Percentiles rank a stretch among this genome's conserved stretches.
Conservation (phyloP, 208 protist genomes). For the Trypanosomatidae sp. region DNA sequence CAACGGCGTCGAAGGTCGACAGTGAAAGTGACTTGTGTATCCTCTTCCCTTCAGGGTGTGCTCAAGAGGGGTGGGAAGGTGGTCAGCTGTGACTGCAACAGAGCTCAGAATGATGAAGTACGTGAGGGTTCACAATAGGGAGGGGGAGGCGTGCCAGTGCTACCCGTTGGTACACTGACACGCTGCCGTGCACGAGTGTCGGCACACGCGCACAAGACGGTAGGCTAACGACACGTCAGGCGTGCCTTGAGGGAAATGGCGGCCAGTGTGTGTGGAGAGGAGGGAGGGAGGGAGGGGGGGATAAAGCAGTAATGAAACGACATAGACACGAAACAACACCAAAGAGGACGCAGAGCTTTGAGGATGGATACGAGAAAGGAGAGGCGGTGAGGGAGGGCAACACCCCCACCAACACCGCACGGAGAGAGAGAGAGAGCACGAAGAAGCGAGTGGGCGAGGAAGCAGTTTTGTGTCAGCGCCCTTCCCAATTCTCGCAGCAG, state of each 20-base stretch:
- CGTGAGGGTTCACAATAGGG: neutral
- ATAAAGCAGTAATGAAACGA: neutral
- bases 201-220: neutral
- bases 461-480: neutral
- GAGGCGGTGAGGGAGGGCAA: neutral
- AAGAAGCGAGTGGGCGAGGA: neutral
- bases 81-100: neutral
- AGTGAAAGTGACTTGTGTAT: neutral
- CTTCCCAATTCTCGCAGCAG: neutral
- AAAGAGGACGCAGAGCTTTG: too few species aligned
- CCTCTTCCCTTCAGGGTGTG: neutral
- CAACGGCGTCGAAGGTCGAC: conserved; percentile 6
- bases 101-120: neutral
- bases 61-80: neutral
- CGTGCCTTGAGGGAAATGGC: neutral
- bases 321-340: neutral
- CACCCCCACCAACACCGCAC: neutral
- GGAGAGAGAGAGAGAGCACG: conserved; percentile 3
- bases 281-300: neutral
- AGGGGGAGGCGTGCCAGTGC: neutral
- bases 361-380: neutral
- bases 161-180: neutral
- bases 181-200: neutral
- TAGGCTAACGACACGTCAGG: conserved; percentile 9
- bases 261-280: neutral